Base-by-base conservation (phyloP, 768 basidiomycete species). In the Panellus pusillus region DNA sequence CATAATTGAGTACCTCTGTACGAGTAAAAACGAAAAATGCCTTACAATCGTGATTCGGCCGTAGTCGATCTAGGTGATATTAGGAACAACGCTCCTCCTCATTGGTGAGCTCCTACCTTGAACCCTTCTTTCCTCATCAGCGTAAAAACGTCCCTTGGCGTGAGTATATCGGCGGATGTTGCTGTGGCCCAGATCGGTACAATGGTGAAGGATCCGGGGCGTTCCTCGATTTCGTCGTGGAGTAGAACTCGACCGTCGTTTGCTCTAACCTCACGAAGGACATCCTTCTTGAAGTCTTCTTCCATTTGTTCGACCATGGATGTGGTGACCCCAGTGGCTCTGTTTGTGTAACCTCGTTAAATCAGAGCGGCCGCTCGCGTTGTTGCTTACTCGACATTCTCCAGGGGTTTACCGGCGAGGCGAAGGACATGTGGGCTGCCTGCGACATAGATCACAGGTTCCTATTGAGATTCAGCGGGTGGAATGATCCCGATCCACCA, bases 171-270 rank as follows among this genome's bases (percentile, higher is more conserved):
- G 20, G 77, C 77, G 54, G 89, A 86, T 1, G 79, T 74, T 3
- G 96, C 86, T 2, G 82, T 84, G 70, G 98, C 95, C 96, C 95
- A 99, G 44, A 94, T 84, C 1, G 97, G 95, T 35, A 97, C 87
- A 59, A 99, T 90, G 9, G 87, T 80, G 70, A 93, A 98, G 0
- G 83, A 79, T 2, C 95, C 95, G 1, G 94, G 91, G 36, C 89
- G 80, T 50, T 96, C 94, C 68, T 97, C 95, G 6, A 97, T 83
- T 71, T 99, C 96, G 63, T 98, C 96, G 59, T 98, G 97, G 2
- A 98, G 79, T 1, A 99, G 74, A 38, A 99, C 83, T 20, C 91
- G 82, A 4, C 94, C 94, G 31, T 81, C 66, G 32, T 82, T 81
- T 28, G 76, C 72, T 38, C 78, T 77, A n/a, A 95, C 74, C 70